These are phyloP conservation scores for Aspergillus clavatus DNA, from an alignment of 2,329 filamentous ascomycete genomes.

Conservation along the genomic window DNA sequence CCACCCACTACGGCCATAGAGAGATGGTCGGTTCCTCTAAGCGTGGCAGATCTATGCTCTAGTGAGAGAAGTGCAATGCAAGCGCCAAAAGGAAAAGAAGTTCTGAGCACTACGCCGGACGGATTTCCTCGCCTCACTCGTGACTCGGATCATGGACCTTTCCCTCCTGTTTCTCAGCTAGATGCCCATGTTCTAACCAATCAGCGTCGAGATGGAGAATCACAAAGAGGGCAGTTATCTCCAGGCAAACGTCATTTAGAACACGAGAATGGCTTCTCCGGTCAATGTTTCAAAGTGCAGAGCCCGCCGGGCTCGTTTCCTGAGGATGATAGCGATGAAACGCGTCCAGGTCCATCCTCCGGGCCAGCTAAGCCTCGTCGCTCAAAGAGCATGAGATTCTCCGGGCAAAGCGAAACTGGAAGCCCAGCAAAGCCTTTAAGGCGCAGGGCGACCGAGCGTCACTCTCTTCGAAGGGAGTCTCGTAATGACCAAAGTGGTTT, in stretches of 20 bases:
- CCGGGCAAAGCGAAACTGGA: background rate
- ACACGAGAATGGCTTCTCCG: background rate
- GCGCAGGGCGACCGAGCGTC: conserved; percentile 27
- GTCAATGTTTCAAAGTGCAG: background rate
- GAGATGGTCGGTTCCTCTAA: conserved; percentile 2
- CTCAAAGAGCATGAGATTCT: conserved; percentile 25
- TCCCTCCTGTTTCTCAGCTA: conserved; percentile 36
- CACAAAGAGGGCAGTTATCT: background rate
- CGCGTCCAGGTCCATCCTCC: background rate
- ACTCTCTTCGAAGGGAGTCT: conserved; percentile 13
- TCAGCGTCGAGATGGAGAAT: conserved; percentile 9
- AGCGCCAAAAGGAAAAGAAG: conserved; percentile 1
- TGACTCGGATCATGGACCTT: conserved; percentile 24
- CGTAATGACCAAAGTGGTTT: background rate
- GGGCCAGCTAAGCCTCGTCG: conserved; percentile 10
- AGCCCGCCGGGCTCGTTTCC: conserved; percentile 11
- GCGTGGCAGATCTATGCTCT: conserved; percentile 9
- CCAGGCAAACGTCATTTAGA: background rate
- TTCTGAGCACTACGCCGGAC: conserved; percentile 5
- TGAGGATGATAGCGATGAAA: conserved; percentile 5
- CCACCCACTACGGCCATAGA: background rate
- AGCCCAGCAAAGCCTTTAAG: conserved; percentile 12
- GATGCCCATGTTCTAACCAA: conserved; percentile 32
- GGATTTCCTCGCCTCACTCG: conserved; percentile 18
- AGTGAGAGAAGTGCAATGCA: conserved; percentile 6